A percentile compares a stretch with the other conserved stretches of the same genome.
These are phyloP conservation scores for Candida saitoana DNA, from an alignment of 805 yeast species.

Conservation along the genomic window DNA sequence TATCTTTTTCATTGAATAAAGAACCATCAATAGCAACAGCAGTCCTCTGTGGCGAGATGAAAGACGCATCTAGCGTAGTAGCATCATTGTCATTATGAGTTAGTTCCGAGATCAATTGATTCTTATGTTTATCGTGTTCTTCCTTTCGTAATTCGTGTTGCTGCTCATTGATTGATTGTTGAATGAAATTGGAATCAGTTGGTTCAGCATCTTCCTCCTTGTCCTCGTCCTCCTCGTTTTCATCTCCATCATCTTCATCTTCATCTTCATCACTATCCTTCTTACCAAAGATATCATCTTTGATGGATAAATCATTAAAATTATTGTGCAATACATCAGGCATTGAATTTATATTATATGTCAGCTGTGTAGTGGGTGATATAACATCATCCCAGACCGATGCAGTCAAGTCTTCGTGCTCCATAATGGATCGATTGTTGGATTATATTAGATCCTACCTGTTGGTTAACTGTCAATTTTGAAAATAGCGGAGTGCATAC, in stretches of 20 bases:
- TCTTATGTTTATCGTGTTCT: conserved; percentile 26
- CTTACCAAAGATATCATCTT: conserved; percentile 8
- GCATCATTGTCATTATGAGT: conserved; percentile 30
- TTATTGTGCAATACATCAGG: conserved; percentile 14
- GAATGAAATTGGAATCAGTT: neutral
- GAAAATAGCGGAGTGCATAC: neutral
- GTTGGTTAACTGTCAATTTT: neutral
- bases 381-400: conserved; percentile 62
- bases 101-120: conserved; percentile 40
- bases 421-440: conserved; percentile 23
- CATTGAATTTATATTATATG: conserved; percentile 11
- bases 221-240: conserved; percentile 7
- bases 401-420: conserved; percentile 48
- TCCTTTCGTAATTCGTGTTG: conserved; percentile 31
- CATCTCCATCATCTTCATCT: conserved; percentile 14
- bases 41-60: conserved; percentile 19
- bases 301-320: conserved; percentile 17
- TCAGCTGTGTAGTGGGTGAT: conserved; percentile 28
- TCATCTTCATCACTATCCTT: conserved; percentile 7
- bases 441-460: neutral
- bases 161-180: conserved; percentile 18
- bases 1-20: conserved; percentile 32
- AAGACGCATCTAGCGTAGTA: conserved; percentile 33
- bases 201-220: neutral
- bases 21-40: conserved; percentile 17